Base-by-base conservation (phyloP, 208 protist species). In the Zelonia costaricensis region DNA sequence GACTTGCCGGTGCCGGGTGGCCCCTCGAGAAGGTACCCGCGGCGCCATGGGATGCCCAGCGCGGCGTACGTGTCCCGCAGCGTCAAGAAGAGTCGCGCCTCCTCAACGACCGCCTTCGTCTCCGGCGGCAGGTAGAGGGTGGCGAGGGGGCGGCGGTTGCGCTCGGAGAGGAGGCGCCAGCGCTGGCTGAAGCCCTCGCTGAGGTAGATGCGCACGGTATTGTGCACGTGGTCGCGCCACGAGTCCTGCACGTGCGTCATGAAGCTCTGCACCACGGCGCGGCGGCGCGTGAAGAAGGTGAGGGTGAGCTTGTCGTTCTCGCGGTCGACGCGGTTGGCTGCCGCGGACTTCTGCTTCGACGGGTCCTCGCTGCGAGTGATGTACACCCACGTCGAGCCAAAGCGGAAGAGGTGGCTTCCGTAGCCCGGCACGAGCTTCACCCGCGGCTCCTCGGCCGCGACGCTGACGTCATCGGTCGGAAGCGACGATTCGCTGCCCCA, bases 1-100 rank as follows among this genome's bases (percentile, higher is more conserved):
- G 86, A 91, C 73, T 98, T 99, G 40, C 97, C 97, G 1, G 92
- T 94, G 12, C 97, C 97, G 1, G 97, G 97, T 4, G 86, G 78
- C 0, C 97, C 97, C 62, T 98, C 90, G 13, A 99, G 77, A 8
- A 99, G 82, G 65, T 98, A 97, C 25, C 94, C 94, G 8, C 97
- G 81, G 45, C 97, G 82, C 86, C 97, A 98, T 10, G 96, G 94
- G 43, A 99, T 90, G 31, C 97, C 97, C 8, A 95, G 86, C 7
- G 80, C 68, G 0, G 63, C 49, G 74, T 98, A 99, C 31, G 91
- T 90, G n/a, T 76, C 25, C 38, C 68, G 62, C 22, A 91, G 81
- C 15, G 56, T 62, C 0, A 98, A 63, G 68, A 98, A 98, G 10
- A 91, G 47, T 13, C 63, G 42, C 18, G 91, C 75, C 64, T 98